A percentile compares a stretch with the other conserved stretches of the same genome.
These are phyloP conservation scores for Lachnellula subtilissima DNA, from an alignment of 2,329 filamentous ascomycete species.

Conservation along the genomic window DNA sequence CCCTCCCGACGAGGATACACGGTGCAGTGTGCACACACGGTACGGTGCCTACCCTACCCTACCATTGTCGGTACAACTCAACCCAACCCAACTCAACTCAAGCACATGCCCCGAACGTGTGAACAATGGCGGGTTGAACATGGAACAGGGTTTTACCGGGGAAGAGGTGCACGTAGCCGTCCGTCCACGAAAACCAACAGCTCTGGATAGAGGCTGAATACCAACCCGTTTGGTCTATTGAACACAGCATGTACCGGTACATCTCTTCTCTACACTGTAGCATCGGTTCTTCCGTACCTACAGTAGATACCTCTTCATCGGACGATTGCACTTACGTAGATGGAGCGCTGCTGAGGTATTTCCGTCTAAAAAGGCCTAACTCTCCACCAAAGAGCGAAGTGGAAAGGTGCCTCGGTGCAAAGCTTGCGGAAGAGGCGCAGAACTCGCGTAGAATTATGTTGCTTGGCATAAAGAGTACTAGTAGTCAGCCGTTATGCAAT, in stretches of 20 bases:
- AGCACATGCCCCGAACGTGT: background rate
- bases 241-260: background rate
- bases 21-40: too few species aligned
- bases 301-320: background rate
- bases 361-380: background rate
- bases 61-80: too few species aligned
- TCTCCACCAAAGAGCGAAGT: too few species aligned
- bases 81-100: background rate
- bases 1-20: too few species aligned
- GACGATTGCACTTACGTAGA: background rate
- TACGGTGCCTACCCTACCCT: too few species aligned
- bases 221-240: background rate
- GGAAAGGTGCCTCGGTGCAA: too few species aligned
- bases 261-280: background rate
- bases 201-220: background rate
- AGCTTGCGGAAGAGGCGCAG: background rate
- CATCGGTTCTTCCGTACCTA: background rate
- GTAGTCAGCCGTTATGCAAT: too few species aligned
- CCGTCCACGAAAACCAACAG: too few species aligned
- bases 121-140: background rate
- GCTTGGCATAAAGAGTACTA: too few species aligned
- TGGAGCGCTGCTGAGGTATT: background rate
- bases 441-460: background rate
- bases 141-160: background rate
- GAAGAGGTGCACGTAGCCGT: too few species aligned